Percentiles rank a stretch among this genome's conserved stretches.
Evolutionary conservation across 2,329 filamentous ascomycete genomes (phyloP).

Genomic region (Xylariaceae sp.): DNA sequence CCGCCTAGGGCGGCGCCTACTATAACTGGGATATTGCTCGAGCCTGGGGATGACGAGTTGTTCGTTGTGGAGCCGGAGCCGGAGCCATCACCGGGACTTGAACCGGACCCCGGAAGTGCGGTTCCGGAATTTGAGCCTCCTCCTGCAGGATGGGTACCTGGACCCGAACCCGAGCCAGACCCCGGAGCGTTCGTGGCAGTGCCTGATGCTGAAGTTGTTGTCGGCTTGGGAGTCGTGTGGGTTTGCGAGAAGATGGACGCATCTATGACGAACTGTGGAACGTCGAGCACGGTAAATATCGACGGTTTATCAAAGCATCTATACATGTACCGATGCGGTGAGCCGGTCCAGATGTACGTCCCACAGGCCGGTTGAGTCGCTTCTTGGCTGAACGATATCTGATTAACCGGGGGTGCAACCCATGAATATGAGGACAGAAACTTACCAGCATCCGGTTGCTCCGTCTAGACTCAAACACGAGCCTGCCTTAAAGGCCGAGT

Average conservation of each 20-base stretch:
- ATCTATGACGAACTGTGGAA: conserved; percentile 32
- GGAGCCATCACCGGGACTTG: neutral
- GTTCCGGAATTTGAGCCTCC: conserved; percentile 1
- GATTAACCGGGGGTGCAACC: too few relatives aligned
- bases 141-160: conserved; percentile 2
- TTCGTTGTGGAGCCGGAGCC: conserved; percentile 1
- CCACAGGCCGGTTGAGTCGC: conserved; percentile 28
- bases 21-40: conserved; percentile 24
- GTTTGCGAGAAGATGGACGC: conserved; percentile 23
- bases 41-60: neutral
- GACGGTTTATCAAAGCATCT: conserved; percentile 28
- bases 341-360: conserved; percentile 34
- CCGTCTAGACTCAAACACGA: conserved; percentile 26
- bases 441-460: conserved; percentile 35
- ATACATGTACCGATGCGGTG: conserved; percentile 32
- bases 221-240: conserved; percentile 15
- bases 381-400: conserved; percentile 11
- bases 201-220: conserved; percentile 3
- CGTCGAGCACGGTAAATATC: conserved; percentile 31
- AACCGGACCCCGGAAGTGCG: neutral
- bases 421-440: conserved; percentile 6
- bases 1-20: conserved; percentile 31
- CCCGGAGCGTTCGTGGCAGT: conserved; percentile 3
- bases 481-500: conserved; percentile 26
- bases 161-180: conserved; percentile 4